phyloP scores from a whole-genome alignment of 352 stramenopile genomes.

The Pilasporangium apinafurcum region DNA sequence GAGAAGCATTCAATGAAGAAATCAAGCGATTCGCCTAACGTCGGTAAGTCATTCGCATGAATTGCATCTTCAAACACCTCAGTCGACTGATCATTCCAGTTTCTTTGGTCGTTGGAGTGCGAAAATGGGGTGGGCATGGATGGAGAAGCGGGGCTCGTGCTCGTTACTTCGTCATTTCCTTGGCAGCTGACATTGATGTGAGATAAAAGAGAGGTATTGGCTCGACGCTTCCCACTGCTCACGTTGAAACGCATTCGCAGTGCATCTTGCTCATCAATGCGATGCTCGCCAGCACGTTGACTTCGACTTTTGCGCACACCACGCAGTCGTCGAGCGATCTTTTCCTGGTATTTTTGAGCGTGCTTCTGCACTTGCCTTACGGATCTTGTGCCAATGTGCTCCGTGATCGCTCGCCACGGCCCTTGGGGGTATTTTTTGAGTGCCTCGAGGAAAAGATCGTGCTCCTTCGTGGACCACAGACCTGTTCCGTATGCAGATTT shows the following conservation, averaged over 20 bases:
- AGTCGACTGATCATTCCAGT: too few species aligned
- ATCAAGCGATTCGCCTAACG: slow-evolving; percentile 41
- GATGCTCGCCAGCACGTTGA: slow-evolving; percentile 38
- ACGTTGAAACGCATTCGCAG: too few species aligned
- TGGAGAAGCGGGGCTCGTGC: too few species aligned
- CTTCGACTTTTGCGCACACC: slow-evolving; percentile 51
- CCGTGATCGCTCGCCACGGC: slow-evolving; percentile 35
- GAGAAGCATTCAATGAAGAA: slow-evolving; percentile 36
- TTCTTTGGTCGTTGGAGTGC: too few species aligned
- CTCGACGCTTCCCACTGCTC: too few species aligned
- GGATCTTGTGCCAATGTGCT: slow-evolving; percentile 35
- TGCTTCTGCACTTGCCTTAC: slow-evolving; percentile 61
- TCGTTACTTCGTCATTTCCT: too few species aligned
- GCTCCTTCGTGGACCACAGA: slow-evolving; percentile 46
- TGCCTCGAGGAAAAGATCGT: slow-evolving; percentile 48
- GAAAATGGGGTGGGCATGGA: too few species aligned
- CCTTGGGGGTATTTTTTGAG: slow-evolving; percentile 39
- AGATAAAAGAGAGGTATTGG: too few species aligned
- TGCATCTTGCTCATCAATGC: slow-evolving; percentile 60
- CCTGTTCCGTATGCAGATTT: too few species aligned
- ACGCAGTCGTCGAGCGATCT: slow-evolving; percentile 51
- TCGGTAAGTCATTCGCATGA: slow-evolving; percentile 20
- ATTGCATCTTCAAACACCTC: too few species aligned
- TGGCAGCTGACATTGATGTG: too few species aligned
- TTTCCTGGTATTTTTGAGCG: slow-evolving; percentile 60